A percentile compares a stretch with the other conserved stretches of the same genome.
phyloP scores from a whole-genome alignment of 495 filamentous ascomycete genomes.

The Talaromyces stipitatus region DNA sequence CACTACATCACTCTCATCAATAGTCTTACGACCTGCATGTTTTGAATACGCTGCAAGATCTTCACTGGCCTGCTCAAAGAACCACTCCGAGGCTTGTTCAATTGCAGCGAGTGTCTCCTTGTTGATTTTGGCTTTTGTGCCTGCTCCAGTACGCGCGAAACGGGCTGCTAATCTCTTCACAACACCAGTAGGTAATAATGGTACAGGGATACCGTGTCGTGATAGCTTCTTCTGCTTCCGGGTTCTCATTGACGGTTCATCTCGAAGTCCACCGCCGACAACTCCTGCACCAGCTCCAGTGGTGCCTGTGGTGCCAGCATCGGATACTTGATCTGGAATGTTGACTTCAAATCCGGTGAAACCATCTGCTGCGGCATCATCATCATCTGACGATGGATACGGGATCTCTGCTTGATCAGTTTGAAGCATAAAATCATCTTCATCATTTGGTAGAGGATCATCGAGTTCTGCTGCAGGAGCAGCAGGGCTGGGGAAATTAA shows the following conservation, averaged over 20 bases:
- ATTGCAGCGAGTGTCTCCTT: slow-evolving; percentile 67
- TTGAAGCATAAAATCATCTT: slow-evolving; percentile 32
- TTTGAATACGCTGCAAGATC: slow-evolving; percentile 72
- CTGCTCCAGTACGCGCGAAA: slow-evolving; percentile 55
- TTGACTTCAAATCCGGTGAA: slow-evolving; percentile 25
- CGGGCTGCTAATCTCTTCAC: slow-evolving; percentile 70
- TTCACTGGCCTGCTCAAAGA: slow-evolving; percentile 76
- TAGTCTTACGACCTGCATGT: slow-evolving; percentile 75
- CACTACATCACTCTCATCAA: slow-evolving; percentile 77
- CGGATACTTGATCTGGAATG: slow-evolving; percentile 19
- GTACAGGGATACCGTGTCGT: slow-evolving; percentile 64
- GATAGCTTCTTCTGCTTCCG: slow-evolving; percentile 54
- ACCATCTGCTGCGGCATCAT: slow-evolving; percentile 18
- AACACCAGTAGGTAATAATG: slow-evolving; percentile 59
- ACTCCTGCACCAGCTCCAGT: slow-evolving; percentile 33
- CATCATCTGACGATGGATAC: slow-evolving; percentile 14
- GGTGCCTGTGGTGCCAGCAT: slow-evolving; percentile 29
- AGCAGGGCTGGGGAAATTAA: slow-evolving; percentile 35
- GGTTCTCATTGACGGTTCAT: slow-evolving; percentile 20
- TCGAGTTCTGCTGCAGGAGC: slow-evolving; percentile 18
- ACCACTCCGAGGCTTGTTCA: slow-evolving; percentile 75
- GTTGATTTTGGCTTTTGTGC: slow-evolving; percentile 55
- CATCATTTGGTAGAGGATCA: slow-evolving; percentile 24
- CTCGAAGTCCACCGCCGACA: slow-evolving; percentile 34
- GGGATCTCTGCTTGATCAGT: slow-evolving; percentile 19